These are phyloP conservation scores for Penicillium sp. DNA, from an alignment of 2,329 filamentous ascomycete species.

Conservation along the genomic window DNA sequence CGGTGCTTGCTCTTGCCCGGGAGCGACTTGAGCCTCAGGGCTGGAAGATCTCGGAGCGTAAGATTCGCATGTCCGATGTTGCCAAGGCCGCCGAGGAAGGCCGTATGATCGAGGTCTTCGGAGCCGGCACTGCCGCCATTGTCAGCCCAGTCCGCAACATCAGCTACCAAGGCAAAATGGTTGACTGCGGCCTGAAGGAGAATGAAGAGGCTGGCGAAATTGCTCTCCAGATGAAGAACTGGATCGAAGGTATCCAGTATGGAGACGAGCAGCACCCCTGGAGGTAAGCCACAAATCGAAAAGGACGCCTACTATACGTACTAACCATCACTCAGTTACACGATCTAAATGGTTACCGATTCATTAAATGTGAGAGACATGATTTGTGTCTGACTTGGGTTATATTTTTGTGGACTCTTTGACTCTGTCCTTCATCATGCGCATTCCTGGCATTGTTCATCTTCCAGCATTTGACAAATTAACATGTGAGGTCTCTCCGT, in stretches of 20 bases:
- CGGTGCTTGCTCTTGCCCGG: conserved; percentile 77
- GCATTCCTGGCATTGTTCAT: neutral
- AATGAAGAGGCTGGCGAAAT: conserved; percentile 84
- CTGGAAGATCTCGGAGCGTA: conserved; percentile 84
- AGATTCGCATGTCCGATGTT: conserved; percentile 87
- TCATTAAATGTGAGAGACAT: neutral
- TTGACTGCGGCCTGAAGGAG: conserved; percentile 79
- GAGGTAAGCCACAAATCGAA: conserved; percentile 59
- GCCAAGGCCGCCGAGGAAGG: conserved; percentile 79
- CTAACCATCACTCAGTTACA: conserved; percentile 20
- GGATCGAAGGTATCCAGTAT: conserved; percentile 95
- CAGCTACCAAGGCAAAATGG: conserved; percentile 76
- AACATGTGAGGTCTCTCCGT: neutral
- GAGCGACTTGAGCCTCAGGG: conserved; percentile 81
- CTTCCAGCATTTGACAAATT: neutral
- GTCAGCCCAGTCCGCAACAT: conserved; percentile 88
- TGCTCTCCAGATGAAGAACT: conserved; percentile 83
- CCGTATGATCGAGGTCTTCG: conserved; percentile 87
- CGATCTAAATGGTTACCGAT: conserved; percentile 17
- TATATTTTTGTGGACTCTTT: neutral
- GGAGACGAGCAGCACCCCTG: conserved; percentile 89
- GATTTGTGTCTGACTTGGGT: neutral
- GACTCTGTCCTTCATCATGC: neutral
- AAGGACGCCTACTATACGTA: neutral
- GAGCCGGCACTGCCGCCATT: conserved; percentile 88